Evolutionary conservation across 306 rosid species (phyloP).

Genomic region (Phaseolus lunatus): DNA sequence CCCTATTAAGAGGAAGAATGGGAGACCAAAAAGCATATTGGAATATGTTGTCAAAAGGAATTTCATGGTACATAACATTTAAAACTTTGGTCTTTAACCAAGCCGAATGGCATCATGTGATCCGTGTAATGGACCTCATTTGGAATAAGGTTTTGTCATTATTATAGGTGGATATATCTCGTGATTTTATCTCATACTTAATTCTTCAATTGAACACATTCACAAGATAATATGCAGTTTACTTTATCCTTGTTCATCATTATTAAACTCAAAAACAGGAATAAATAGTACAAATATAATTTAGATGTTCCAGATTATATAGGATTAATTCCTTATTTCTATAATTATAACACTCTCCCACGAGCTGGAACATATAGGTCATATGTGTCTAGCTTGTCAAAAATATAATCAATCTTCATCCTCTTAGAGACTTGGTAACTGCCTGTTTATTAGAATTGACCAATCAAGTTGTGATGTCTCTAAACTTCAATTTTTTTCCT

Average conservation of each 20-base stretch:
- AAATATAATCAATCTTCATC: too few species aligned
- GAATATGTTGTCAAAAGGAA: background rate
- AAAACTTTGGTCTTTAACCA: background rate
- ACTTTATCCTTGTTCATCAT: background rate
- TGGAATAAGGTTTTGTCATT: background rate
- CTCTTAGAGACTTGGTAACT: too few species aligned
- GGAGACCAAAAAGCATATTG: background rate
- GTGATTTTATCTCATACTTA: conserved; percentile 3
- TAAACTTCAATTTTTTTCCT: too few species aligned
- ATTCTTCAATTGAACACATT: background rate
- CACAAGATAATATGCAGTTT: background rate
- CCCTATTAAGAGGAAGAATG: background rate
- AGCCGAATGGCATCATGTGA: background rate
- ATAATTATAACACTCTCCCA: too few species aligned
- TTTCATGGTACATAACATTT: background rate
- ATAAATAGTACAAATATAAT: too few species aligned
- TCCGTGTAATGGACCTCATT: background rate
- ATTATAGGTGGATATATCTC: background rate
- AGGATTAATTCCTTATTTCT: too few species aligned
- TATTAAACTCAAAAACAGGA: too few species aligned
- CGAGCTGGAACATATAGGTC: too few species aligned
- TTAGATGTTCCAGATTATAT: too few species aligned
- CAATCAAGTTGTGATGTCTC: too few species aligned
- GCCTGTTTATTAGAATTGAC: too few species aligned
- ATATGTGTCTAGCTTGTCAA: too few species aligned